Base-by-base conservation (phyloP, 495 filamentous ascomycete species). In the Extremus antarcticus region DNA sequence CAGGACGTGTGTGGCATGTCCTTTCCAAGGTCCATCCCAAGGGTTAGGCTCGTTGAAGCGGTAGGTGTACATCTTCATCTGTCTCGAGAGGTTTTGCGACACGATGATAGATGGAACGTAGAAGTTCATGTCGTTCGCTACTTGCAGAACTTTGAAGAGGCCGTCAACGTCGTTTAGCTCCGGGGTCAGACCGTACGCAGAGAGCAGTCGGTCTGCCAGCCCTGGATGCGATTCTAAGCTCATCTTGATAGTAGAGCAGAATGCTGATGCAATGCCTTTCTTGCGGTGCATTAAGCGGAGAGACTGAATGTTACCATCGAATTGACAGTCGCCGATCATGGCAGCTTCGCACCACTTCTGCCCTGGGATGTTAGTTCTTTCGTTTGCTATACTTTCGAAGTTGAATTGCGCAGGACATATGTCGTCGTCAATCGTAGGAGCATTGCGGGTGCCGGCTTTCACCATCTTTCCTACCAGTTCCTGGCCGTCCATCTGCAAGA, bases 1-100 rank as follows among this genome's bases (percentile, higher is more conserved):
- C 0, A 78, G 67, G 46, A 76, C 67, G 52, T 78, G 75, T 7
- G 58, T 69, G 11, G 68, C 57, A 13, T 53, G 55, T 4, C 70
- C 71, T 52, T 74, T 72, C 65, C 66, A 74, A 3, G 62, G 62
- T 1, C 74, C 74, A 11, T 75, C 69, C 71, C 73, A 78, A 0
- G 74, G 74, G 56, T 76, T 76, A 0, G 64, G 65, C 40, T 73
- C 71, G 51, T 76, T 74, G 65, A 77, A 76, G 38, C 76, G 68
- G 62, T 76, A 76, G 8, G 74, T 65, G 51, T 72, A 72, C 16
- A 71, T 58, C 22, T 53, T 17, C 43, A 53, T 43, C 2, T 39
- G 19, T 60, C 25, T 71, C 1, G 72, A 65, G 70, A 68, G 73
- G 19, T 64, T 68, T 39, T 55, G 47, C 3, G 70, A 67, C 22